phyloP scores from a whole-genome alignment of 2,329 filamentous ascomycete genomes.

The Furcasterigmium sp. region DNA sequence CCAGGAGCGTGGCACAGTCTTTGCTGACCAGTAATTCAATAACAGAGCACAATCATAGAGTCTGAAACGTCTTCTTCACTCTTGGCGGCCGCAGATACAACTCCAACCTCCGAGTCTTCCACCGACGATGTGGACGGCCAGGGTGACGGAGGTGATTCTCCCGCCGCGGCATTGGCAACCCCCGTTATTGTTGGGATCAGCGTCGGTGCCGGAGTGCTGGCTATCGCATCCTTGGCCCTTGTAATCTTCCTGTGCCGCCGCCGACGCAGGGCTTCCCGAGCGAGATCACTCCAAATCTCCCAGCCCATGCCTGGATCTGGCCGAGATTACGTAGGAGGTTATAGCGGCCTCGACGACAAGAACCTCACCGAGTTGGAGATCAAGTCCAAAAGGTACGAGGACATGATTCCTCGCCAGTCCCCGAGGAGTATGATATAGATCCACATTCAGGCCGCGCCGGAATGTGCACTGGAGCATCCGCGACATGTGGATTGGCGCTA shows the following conservation, averaged over 20 bases:
- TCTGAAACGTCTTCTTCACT: slow-evolving; percentile 5
- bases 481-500: too few species aligned
- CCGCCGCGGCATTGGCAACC: slow-evolving; percentile 27
- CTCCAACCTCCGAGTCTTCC: background rate
- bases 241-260: slow-evolving; percentile 33
- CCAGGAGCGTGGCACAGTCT: too few species aligned
- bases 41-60: background rate
- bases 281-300: slow-evolving; percentile 39
- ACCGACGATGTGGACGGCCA: slow-evolving; percentile 1
- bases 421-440: slow-evolving; percentile 39
- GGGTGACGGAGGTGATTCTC: slow-evolving; percentile 5
- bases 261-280: slow-evolving; percentile 16
- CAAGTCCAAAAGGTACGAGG: slow-evolving; percentile 50
- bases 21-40: too few species aligned
- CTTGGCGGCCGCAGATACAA: slow-evolving; percentile 1
- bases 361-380: slow-evolving; percentile 41
- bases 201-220: slow-evolving; percentile 37
- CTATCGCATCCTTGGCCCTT: slow-evolving; percentile 31
- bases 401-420: slow-evolving; percentile 47
- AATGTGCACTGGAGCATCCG: background rate
- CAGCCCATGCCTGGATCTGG: slow-evolving; percentile 44
- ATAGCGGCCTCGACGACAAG: slow-evolving; percentile 13
- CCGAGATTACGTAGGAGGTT: slow-evolving; percentile 18
- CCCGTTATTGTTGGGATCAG: slow-evolving; percentile 45
- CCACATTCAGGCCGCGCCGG: too few species aligned